phyloP scores from a whole-genome alignment of 2,329 filamentous ascomycete species.

The Ophiostoma sp. region DNA sequence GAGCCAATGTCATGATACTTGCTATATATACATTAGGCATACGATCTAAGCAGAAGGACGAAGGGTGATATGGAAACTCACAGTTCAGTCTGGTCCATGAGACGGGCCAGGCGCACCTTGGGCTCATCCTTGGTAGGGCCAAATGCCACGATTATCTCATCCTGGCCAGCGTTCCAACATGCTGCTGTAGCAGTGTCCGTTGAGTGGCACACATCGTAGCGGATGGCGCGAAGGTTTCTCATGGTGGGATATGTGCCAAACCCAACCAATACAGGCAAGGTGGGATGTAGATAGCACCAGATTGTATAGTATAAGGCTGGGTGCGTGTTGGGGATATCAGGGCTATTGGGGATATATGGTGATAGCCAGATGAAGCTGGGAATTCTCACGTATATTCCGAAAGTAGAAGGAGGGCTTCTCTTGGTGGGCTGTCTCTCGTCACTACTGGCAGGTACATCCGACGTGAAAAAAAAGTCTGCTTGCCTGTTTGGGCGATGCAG shows the following conservation, averaged over 20 bases:
- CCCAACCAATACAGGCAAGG: background rate
- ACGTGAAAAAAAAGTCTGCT: slow-evolving; percentile 23
- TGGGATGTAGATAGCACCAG: background rate
- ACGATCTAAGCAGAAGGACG: background rate
- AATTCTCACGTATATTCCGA: background rate
- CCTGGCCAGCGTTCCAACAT: slow-evolving; percentile 77
- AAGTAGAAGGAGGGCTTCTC: background rate
- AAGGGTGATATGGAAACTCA: background rate
- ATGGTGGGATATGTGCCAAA: slow-evolving; percentile 43
- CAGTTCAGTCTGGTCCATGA: slow-evolving; percentile 33
- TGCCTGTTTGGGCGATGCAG: slow-evolving; percentile 21
- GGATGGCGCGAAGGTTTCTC: slow-evolving; percentile 81
- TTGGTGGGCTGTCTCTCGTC: slow-evolving; percentile 15
- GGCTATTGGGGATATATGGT: background rate
- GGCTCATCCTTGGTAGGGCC: slow-evolving; percentile 68
- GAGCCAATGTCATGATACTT: slow-evolving; percentile 57
- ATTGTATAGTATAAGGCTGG: background rate
- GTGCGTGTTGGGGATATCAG: background rate
- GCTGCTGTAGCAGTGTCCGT: slow-evolving; percentile 63
- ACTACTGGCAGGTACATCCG: slow-evolving; percentile 14
- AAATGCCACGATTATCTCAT: slow-evolving; percentile 76
- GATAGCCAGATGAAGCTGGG: background rate
- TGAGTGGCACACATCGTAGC: slow-evolving; percentile 60
- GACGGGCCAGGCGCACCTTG: slow-evolving; percentile 64
- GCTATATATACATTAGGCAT: background rate